Conservation (phyloP, 1,284 basidiomycete species). For the Cryptococcus sp. region DNA sequence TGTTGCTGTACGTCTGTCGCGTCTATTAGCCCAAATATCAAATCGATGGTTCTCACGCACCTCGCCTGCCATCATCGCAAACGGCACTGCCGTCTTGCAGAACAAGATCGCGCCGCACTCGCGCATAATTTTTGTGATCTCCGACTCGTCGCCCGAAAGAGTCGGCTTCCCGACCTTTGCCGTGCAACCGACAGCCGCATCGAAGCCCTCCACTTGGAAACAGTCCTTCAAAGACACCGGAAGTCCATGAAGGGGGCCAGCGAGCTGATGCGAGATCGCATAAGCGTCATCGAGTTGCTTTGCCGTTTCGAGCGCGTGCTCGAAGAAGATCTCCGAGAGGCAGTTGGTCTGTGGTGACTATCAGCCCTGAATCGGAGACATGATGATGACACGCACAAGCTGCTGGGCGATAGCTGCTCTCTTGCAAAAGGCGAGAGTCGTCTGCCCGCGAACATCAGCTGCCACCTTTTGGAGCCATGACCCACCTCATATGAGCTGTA, state of each 20-base stretch:
- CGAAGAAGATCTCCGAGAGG: slow-evolving; percentile 68
- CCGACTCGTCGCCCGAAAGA: too few species aligned
- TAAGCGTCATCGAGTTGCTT: slow-evolving; percentile 62
- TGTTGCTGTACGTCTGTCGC: slow-evolving; percentile 21
- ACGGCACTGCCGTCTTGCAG: background rate
- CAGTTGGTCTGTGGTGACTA: slow-evolving; percentile 58
- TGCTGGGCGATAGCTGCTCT: slow-evolving; percentile 70
- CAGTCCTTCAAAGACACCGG: slow-evolving; percentile 63
- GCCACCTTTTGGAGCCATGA: too few species aligned
- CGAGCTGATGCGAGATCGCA: slow-evolving; percentile 55
- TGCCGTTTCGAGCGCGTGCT: slow-evolving; percentile 62
- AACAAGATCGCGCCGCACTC: slow-evolving; percentile 22
- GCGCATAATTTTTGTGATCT: slow-evolving; percentile 14
- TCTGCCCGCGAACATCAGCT: too few species aligned
- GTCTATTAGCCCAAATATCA: slow-evolving; percentile 10
- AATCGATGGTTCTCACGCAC: too few species aligned
- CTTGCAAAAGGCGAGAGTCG: slow-evolving; percentile 64
- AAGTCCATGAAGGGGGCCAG: slow-evolving; percentile 62
- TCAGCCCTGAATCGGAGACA: background rate
- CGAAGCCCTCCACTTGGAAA: slow-evolving; percentile 11
- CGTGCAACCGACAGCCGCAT: slow-evolving; percentile 4
- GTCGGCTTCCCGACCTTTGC: too few species aligned
- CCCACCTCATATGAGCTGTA: too few species aligned
- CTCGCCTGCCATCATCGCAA: too few species aligned
- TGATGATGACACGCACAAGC: slow-evolving; percentile 57